phyloP scores from a whole-genome alignment of 2,329 filamentous ascomycete species.

The Trichoderma breve region DNA sequence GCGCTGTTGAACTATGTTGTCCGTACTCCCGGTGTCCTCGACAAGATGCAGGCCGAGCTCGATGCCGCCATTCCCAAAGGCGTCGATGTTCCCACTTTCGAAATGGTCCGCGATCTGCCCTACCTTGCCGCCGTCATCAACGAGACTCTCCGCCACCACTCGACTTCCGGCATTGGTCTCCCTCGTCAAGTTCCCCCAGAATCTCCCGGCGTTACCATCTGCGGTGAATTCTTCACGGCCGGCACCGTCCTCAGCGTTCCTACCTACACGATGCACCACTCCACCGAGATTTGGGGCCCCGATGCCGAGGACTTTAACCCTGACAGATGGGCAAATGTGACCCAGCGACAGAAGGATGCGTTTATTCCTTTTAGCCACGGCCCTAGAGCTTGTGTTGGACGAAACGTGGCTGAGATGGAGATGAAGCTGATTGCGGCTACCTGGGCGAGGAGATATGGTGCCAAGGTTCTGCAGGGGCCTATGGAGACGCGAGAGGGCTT shows the following conservation, averaged over 20 bases:
- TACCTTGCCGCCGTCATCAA: constrained; percentile 76
- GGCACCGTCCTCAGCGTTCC: constrained; percentile 78
- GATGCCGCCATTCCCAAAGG: constrained; percentile 64
- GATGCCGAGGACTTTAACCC: constrained; percentile 71
- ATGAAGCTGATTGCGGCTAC: constrained; percentile 74
- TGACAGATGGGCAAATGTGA: constrained; percentile 67
- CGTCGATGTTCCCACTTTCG: constrained; percentile 65
- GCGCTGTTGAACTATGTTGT: constrained; percentile 77
- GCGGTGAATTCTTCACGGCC: constrained; percentile 66
- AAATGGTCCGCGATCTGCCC: constrained; percentile 69
- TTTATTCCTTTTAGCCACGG: constrained; percentile 76
- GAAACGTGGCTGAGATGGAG: constrained; percentile 89
- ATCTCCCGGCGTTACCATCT: constrained; percentile 62
- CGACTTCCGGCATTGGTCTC: constrained; percentile 80
- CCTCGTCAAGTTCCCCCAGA: constrained; percentile 68
- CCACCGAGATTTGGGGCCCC: constrained; percentile 67
- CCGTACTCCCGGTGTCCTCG: constrained; percentile 66
- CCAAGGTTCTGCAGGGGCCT: constrained; percentile 51
- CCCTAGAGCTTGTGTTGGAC: constrained; percentile 68
- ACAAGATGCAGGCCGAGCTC: constrained; percentile 72
- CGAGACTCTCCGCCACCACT: constrained; percentile 84
- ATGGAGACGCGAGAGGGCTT: constrained; percentile 81
- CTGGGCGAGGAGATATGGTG: constrained; percentile 54
- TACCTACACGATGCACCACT: constrained; percentile 79
- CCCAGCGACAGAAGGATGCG: constrained; percentile 65